Evolutionary conservation across 495 filamentous ascomycete genomes (phyloP), one percentile per base, ranked within the genome.

Genomic region (Penicillium bovifimosum): DNA sequence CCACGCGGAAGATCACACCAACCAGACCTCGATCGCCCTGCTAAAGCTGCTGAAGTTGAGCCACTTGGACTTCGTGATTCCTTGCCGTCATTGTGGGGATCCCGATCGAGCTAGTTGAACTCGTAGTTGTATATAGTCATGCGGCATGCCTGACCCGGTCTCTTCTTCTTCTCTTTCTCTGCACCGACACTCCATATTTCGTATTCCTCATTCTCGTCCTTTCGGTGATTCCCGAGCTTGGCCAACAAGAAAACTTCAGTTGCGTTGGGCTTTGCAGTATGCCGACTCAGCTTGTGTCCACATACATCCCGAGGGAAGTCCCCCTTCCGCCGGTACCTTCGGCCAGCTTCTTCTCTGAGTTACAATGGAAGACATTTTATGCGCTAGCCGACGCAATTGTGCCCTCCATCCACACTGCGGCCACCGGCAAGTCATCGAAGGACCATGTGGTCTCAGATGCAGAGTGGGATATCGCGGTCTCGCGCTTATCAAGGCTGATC

Each of bases 291-390:
- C n/a, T 59, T 20, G 41, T 61, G 2, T 50, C 48, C 10, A 34
- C 55, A 3, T 71, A 70, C 54, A 63, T 59, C 24, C 77, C 77
- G 8, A 41, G 70, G 53, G 71, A 70, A n/a, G 65, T 69, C n/a
- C 65, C 76, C 34, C 57, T 80, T 8, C 69, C 74, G 11, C 69
- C 74, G 5, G 63, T 59, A 8, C 66, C 70, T 1, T 58, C 64
- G 9, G 54, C 62, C 18, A 57, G 68, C 9, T 64, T 74, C 50
- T 78, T 80, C 50, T 74, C 69, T 0, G 67, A 72, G 16, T 28
- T 66, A 1, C 81, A 84, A 71, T 84, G 81, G 81, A 70, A 56
- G 2, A 82, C 73, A 0, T 65, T 84, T 2, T 65, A 82, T 56
- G 70, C 79, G 0, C 64, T 84, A 5, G 75, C 76, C 27, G 80